Base-by-base conservation (phyloP, 169 alveolate species). In the Plasmodium yoelii region DNA sequence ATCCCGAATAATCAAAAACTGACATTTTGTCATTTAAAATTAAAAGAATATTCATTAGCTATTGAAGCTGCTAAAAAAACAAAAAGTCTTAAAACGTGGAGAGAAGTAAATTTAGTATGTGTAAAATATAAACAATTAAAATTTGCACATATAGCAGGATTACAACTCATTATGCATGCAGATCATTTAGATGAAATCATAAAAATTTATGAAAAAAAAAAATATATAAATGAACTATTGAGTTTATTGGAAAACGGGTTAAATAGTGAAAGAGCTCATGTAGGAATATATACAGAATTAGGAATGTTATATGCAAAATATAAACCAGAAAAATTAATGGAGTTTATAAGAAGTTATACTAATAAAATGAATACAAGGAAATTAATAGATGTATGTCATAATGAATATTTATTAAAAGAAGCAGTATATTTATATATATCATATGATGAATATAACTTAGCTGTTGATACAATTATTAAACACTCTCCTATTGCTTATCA, bases 31-130 rank as follows among this genome's bases (percentile, higher is more conserved):
- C 94, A 95, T 87, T 98, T 98, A 42, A 96, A 97, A 63, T 93
- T 99, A 73, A 97, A 96, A 92, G 98, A 98, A 87, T 98, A 95
- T 92, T 94, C 96, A 59, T 97, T 96, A 80, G 99, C 99, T 2
- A 97, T 98, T 53, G 99, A 98, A 67, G 98, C 99, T 44, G 99
- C 99, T 24, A 96, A 98, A 95, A 98, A 98, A 92, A 99, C 99
- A 47, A 98, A 98, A 92, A 98, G 98, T 71, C 99, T 99, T 24
- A 99, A 98, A 96, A 80, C 93, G 18, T 93, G 95, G 96, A 96
- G 96, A 92, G 98, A 97, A 92, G 99, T 98, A 68, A 94, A 96
- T 92, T 96, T 97, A 71, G 98, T 98, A 39, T 97, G 99, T 88
- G 97, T 97, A 67, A 97, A 94, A 87, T 94, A 74, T 60, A 80